Percentiles rank a stretch among this genome's conserved stretches.
Evolutionary conservation across 2,329 filamentous ascomycete species (phyloP).

Genomic region (Colletotrichum somersetense): DNA sequence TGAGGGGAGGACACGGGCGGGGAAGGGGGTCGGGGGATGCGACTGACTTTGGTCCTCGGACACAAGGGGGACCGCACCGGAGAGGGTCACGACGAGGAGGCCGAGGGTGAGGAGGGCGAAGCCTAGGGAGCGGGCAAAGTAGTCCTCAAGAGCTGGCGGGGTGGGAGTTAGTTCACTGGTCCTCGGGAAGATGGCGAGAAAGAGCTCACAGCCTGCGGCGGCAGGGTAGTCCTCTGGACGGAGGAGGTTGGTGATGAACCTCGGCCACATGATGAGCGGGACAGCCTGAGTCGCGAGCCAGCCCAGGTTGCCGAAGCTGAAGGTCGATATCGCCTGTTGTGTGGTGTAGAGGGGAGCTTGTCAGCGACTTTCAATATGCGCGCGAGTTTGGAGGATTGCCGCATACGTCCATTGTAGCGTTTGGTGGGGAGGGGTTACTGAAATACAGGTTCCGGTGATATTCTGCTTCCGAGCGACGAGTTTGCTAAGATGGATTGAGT

Average conservation of each 20-base stretch:
- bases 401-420: constrained; percentile 48
- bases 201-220: constrained; percentile 50
- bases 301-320: constrained; percentile 64
- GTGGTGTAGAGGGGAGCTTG: neutral
- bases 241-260: constrained; percentile 61
- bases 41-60: constrained; percentile 53
- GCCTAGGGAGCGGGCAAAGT: constrained; percentile 80
- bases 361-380: neutral
- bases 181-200: neutral
- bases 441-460: neutral
- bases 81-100: constrained; percentile 74
- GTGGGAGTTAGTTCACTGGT: neutral
- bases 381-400: neutral
- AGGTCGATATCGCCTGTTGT: constrained; percentile 61
- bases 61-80: constrained; percentile 77
- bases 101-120: constrained; percentile 75
- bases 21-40: neutral
- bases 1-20: neutral
- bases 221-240: constrained; percentile 46
- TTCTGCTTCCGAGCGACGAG: neutral
- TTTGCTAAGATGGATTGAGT: neutral
- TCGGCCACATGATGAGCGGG: constrained; percentile 62
- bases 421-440: neutral
- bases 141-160: constrained; percentile 72
- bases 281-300: constrained; percentile 64